phyloP scores from a whole-genome alignment of 176 grass and related monocot genomes.

The Metroxylon sagu region DNA sequence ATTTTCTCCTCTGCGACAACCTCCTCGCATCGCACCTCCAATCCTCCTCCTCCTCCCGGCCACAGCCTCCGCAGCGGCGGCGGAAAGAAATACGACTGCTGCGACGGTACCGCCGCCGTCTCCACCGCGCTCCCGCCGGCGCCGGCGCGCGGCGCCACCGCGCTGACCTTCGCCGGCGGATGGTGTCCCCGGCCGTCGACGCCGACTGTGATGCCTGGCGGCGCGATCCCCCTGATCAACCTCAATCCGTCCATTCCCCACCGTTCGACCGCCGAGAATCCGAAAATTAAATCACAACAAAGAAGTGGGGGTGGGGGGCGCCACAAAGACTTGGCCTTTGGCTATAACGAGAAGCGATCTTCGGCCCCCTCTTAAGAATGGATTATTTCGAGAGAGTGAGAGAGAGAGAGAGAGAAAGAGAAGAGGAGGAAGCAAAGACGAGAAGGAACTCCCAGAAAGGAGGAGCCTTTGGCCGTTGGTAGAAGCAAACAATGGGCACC shows the following conservation, averaged over 20 bases:
- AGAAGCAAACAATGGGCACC: too few relatives aligned
- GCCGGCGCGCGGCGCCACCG: background rate
- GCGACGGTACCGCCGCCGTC: slow-evolving; percentile 8
- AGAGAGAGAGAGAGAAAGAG: too few relatives aligned
- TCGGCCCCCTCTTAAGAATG: too few relatives aligned
- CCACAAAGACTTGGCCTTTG: too few relatives aligned
- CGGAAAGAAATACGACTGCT: slow-evolving; percentile 2
- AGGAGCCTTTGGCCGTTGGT: too few relatives aligned
- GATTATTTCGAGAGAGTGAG: too few relatives aligned
- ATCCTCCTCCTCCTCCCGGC: slow-evolving; percentile 10
- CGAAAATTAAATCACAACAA: too few relatives aligned
- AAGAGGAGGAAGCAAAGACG: too few relatives aligned
- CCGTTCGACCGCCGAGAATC: background rate
- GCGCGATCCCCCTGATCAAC: slow-evolving; percentile 30
- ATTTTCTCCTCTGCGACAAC: background rate
- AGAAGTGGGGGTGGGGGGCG: too few relatives aligned
- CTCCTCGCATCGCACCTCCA: slow-evolving; percentile 3
- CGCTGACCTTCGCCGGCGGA: slow-evolving; percentile 10
- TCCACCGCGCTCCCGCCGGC: slow-evolving; percentile 3
- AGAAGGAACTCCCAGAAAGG: too few relatives aligned
- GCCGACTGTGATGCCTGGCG: slow-evolving; percentile 16
- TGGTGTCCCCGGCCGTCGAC: slow-evolving; percentile 11
- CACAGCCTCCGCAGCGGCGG: slow-evolving; percentile 23
- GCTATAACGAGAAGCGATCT: too few relatives aligned
- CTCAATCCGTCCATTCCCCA: slow-evolving; percentile 48